Evolutionary conservation across 2,329 filamentous ascomycete species (phyloP).

Genomic region (Scedosporium minutisporum): DNA sequence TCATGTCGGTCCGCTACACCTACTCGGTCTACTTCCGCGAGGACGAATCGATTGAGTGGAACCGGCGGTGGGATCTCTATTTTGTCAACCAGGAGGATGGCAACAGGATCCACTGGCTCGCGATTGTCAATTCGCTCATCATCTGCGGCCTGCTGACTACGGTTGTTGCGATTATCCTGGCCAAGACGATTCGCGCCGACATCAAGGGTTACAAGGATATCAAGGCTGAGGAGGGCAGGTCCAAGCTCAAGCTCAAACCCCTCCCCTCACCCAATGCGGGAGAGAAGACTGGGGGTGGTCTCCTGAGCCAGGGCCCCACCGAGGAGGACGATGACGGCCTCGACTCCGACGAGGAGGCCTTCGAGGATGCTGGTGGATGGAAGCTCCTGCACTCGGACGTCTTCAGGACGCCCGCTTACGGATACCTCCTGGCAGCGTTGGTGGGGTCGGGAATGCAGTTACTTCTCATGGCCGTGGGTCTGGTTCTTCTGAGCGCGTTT

Average conservation of each 20-base stretch:
- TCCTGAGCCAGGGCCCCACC: constrained; percentile 51
- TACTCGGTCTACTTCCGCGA: constrained; percentile 89
- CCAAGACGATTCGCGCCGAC: constrained; percentile 68
- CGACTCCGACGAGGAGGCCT: constrained; percentile 54
- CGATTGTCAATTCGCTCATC: constrained; percentile 77
- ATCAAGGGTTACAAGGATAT: constrained; percentile 65
- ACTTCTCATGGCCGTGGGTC: constrained; percentile 67
- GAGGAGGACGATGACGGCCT: constrained; percentile 38
- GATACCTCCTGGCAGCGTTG: constrained; percentile 66
- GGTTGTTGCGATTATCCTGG: constrained; percentile 71
- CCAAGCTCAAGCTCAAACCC: constrained; percentile 35
- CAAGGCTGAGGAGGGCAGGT: constrained; percentile 56
- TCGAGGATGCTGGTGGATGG: constrained; percentile 80
- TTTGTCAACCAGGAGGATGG: constrained; percentile 82
- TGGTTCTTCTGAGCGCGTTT: constrained; percentile 63
- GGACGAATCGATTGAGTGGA: constrained; percentile 72
- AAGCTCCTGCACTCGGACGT: constrained; percentile 84
- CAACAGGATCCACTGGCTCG: constrained; percentile 75
- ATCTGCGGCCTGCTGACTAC: constrained; percentile 72
- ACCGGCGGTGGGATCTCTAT: constrained; percentile 78
- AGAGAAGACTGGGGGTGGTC: constrained; percentile 47
- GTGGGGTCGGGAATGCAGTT: constrained; percentile 82
- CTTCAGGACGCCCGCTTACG: constrained; percentile 63
- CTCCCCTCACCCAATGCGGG: constrained; percentile 11
- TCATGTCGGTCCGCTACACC: constrained; percentile 67